A percentile compares a stretch with the other conserved stretches of the same genome.
phyloP scores from a whole-genome alignment of 164 flowering plant genomes.

The Piper longum region DNA sequence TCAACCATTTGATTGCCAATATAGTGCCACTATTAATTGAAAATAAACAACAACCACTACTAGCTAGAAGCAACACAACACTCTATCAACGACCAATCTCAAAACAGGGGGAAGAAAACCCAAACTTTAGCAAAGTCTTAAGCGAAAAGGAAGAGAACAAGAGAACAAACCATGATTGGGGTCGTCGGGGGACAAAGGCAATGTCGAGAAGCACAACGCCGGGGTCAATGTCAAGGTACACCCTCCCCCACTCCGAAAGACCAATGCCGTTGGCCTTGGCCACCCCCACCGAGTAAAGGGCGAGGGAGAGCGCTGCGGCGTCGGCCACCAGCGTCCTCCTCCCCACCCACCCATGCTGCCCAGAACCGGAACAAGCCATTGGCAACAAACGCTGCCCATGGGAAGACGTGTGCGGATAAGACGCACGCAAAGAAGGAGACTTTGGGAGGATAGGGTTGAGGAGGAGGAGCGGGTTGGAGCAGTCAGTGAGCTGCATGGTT shows the following conservation, averaged over 20 bases:
- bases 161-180: slow-evolving; percentile 41
- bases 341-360: slow-evolving; percentile 3
- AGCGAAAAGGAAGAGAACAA: background rate
- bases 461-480: slow-evolving; percentile 14
- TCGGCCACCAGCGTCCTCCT: slow-evolving; percentile 34
- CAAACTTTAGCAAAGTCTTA: background rate
- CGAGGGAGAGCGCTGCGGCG: slow-evolving; percentile 24
- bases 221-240: slow-evolving; percentile 74
- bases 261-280: slow-evolving; percentile 39
- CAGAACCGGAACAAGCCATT: slow-evolving; percentile 6
- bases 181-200: slow-evolving; percentile 89
- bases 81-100: too few relatives aligned
- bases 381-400: slow-evolving; percentile 2
- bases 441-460: slow-evolving; percentile 11
- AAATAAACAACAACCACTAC: too few relatives aligned
- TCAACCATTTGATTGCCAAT: too few relatives aligned
- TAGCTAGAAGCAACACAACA: too few relatives aligned
- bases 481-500: slow-evolving; percentile 21
- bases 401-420: slow-evolving; percentile 3
- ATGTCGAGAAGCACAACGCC: slow-evolving; percentile 96
- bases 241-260: slow-evolving; percentile 82
- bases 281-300: slow-evolving; percentile 11
- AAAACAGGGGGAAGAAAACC: background rate
- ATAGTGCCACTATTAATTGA: too few relatives aligned
- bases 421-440: slow-evolving; percentile 3